phyloP scores from a whole-genome alignment of 768 basidiomycete genomes.

The Pleurotus platypus region DNA sequence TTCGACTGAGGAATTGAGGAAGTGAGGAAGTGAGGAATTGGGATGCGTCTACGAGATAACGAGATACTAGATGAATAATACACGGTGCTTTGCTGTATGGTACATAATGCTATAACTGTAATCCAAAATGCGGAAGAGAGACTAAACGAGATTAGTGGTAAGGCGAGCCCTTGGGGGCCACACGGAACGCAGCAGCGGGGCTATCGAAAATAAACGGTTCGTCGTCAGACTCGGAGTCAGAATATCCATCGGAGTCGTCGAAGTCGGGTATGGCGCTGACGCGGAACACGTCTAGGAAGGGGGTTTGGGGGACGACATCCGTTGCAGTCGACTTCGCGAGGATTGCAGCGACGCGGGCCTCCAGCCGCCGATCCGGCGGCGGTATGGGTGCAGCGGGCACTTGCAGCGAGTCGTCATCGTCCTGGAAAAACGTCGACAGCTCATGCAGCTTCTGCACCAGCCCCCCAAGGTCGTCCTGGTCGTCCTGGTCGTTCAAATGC shows the following conservation, averaged over 20 bases:
- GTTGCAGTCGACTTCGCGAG: slow-evolving; percentile 72
- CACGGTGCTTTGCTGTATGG: slow-evolving; percentile 7
- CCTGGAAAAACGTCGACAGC: slow-evolving; percentile 71
- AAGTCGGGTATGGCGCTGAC: slow-evolving; percentile 38
- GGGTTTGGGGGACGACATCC: slow-evolving; percentile 65
- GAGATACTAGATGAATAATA: neutral
- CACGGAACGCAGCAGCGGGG: slow-evolving; percentile 34
- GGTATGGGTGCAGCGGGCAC: slow-evolving; percentile 29
- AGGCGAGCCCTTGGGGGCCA: slow-evolving; percentile 42
- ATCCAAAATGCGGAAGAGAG: slow-evolving; percentile 9
- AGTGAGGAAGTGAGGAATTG: no score
- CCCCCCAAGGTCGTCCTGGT: slow-evolving; percentile 71
- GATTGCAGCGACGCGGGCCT: slow-evolving; percentile 79
- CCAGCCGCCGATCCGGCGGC: slow-evolving; percentile 57
- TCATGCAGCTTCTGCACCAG: slow-evolving; percentile 77
- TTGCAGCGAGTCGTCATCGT: slow-evolving; percentile 23
- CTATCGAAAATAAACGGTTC: slow-evolving; percentile 68
- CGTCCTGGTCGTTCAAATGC: slow-evolving; percentile 36
- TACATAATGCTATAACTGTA: slow-evolving; percentile 9
- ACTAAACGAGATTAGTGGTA: slow-evolving; percentile 25
- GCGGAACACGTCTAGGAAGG: slow-evolving; percentile 73
- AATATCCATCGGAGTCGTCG: slow-evolving; percentile 44
- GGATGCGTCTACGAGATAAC: neutral
- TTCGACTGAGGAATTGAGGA: no score
- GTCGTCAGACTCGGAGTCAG: slow-evolving; percentile 42